Evolutionary conservation across 2,329 filamentous ascomycete genomes (phyloP), one percentile per base, ranked within the genome.

Genomic region (Rutstroemia sydowiana): DNA sequence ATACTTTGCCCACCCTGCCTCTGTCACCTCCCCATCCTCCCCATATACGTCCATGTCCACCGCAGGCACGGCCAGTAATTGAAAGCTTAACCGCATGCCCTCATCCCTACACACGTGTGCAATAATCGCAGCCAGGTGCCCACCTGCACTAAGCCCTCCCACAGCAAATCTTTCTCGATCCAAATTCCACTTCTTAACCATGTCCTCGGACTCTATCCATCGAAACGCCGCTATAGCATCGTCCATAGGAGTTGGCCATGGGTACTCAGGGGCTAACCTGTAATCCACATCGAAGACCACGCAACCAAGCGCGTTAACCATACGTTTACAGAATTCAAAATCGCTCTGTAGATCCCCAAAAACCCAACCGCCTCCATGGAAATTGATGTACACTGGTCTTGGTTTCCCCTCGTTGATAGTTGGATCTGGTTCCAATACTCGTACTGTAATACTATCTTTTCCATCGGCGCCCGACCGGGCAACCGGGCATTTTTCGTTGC

Each of bases 241-340:
- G 30, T 71, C 60, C 6, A 70, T 65, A 13, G 68, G 69, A 5
- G 67, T 67, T 1, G 74, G 73, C 53, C 73, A 77, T 16, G 66
- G 66, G 56, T 72, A 62, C 52, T 76, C 70, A 0, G 74, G 74
- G 1, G 72, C 71, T 10, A 75, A 63, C 4, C 59, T 53, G 46
- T 73, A 73, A 52, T 72, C 70, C 21, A 73, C 68, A 55, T 73
- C 71, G 55, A 74, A 70, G 1, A 61, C 69, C 14, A 73, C 70
- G 39, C 69, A 55, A 14, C 67, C 63, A n/a, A 68, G 64, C 14
- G 69, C 65, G 28, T 69, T 62, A 21, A 70, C 67, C 11, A 73
- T 51, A 18, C 63, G 61, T 55, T 72, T 71, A 54, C 70, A 73
- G 51, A 70, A 68, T 36, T 71, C 68, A 55, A 70, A 65, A 42